Evolutionary conservation across 2,329 filamentous ascomycete genomes (phyloP), one percentile per base, ranked within the genome.

Genomic region (Blastomyces percursus): DNA sequence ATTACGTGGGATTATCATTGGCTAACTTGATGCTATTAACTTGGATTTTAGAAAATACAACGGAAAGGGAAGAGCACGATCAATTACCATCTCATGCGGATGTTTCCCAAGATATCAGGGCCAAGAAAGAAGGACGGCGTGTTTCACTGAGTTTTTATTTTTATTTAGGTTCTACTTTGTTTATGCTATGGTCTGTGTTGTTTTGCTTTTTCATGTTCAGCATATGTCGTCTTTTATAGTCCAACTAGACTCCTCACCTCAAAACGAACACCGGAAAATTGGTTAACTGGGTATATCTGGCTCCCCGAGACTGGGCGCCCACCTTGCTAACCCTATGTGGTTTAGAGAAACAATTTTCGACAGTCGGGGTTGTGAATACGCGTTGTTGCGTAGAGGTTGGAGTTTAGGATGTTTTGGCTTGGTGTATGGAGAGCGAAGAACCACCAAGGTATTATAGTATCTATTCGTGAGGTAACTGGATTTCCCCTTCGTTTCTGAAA

Each of bases 51-150:
- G 85, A 84, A 80, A 81, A 75, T 81, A 57, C 75, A 75, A 66
- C 75, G 77, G 62, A 74, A 77, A 67, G 84, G 84, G 73, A 90
- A 87, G 79, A 93, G 86, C 75, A 85, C 84, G 67, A 91, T 97
- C 84, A 97, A 97, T 78, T 92, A 92, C 81, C 92, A 96, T 74
- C 80, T 97, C 52, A 83, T 84, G 67, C 85, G 94, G 71, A 84
- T 89, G 79, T 89, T 88, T 70, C 85, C 86, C 16, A 85, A 87
- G 74, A 80, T 95, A 80, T 83, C 87, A 78, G 82, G 87, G 71
- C 82, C 86, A 67, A 79, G 86, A 83, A 84, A 92, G 77, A 82
- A 81, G 75, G 84, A 86, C 69, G 71, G 73, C 63, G 68, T 70
- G 59, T 67, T 76, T 65, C 73, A 72, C 62, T 76, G 71, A 32